Evolutionary conservation across 176 grass and related monocot species (phyloP).

Genomic region (Microstegium vimineum): DNA sequence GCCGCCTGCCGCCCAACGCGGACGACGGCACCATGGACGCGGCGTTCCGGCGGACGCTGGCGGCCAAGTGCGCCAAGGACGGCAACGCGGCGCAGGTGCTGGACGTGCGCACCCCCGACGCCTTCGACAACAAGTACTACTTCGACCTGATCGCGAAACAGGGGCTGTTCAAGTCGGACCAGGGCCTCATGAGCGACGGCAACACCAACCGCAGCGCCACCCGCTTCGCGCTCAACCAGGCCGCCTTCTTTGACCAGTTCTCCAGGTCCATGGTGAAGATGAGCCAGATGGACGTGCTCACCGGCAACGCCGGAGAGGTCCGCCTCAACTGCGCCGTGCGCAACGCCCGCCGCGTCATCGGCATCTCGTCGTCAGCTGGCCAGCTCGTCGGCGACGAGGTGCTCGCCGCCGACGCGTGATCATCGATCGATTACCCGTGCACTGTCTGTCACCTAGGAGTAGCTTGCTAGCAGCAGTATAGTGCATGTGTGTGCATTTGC

Average conservation of each 20-base stretch:
- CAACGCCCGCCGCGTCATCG: background rate
- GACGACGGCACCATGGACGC: background rate
- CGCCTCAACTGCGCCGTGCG: conserved; percentile 15
- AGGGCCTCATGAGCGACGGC: conserved; percentile 16
- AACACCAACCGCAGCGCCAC: conserved; percentile 15
- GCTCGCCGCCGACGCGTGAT: too few species aligned
- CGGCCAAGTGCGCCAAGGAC: background rate
- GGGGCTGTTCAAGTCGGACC: conserved; percentile 35
- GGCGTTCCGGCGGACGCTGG: background rate
- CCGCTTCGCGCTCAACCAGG: conserved; percentile 25
- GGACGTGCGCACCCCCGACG: conserved; percentile 12
- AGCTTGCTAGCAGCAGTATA: too few species aligned
- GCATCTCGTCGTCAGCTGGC: background rate
- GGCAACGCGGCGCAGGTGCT: background rate
- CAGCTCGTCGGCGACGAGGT: too few species aligned
- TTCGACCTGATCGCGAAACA: background rate
- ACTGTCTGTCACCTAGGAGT: too few species aligned
- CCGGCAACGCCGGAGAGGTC: conserved; percentile 31
- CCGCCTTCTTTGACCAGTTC: conserved; percentile 55
- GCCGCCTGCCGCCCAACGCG: conserved; percentile 9
- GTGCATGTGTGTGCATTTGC: too few species aligned
- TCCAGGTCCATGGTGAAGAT: conserved; percentile 36
- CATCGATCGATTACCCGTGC: too few species aligned
- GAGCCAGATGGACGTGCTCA: background rate
- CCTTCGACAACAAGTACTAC: conserved; percentile 42